These are phyloP conservation scores for Phaseolus coccineus DNA, from an alignment of 331 rosid genomes.

Conservation along the genomic window DNA sequence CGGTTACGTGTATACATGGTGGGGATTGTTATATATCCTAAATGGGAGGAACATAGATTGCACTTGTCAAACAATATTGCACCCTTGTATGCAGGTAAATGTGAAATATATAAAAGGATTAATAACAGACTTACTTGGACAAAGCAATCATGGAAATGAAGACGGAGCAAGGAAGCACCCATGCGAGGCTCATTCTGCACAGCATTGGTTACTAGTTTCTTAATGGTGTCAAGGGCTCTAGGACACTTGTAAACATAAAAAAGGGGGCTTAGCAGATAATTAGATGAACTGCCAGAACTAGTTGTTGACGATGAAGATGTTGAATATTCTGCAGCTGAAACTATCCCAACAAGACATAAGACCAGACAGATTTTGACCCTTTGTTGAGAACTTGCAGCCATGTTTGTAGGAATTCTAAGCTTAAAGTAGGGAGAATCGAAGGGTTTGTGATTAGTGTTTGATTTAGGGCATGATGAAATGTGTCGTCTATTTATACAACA, in stretches of 20 bases:
- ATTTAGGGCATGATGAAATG: conserved; percentile 22
- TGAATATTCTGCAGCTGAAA: conserved; percentile 39
- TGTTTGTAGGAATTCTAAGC: background rate
- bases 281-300: background rate
- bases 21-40: background rate
- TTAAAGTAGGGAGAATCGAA: background rate
- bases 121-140: conserved; percentile 62
- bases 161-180: conserved; percentile 87
- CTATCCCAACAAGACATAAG: conserved; percentile 48
- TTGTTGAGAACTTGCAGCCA: conserved; percentile 40
- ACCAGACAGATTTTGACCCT: conserved; percentile 35
- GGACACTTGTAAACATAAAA: conserved; percentile 58
- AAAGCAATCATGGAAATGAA: conserved; percentile 90
- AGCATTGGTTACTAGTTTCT: conserved; percentile 44
- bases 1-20: background rate
- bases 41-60: background rate
- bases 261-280: conserved; percentile 27
- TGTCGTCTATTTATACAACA: conserved; percentile 29
- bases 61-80: background rate
- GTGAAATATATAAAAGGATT: background rate
- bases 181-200: conserved; percentile 61
- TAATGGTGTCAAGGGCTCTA: conserved; percentile 47
- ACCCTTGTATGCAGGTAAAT: background rate
- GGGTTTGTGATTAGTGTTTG: conserved; percentile 10
- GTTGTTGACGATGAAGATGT: conserved; percentile 10